These are phyloP conservation scores for Erythrophleum ivorense DNA, from an alignment of 331 rosid genomes.

Conservation along the genomic window DNA sequence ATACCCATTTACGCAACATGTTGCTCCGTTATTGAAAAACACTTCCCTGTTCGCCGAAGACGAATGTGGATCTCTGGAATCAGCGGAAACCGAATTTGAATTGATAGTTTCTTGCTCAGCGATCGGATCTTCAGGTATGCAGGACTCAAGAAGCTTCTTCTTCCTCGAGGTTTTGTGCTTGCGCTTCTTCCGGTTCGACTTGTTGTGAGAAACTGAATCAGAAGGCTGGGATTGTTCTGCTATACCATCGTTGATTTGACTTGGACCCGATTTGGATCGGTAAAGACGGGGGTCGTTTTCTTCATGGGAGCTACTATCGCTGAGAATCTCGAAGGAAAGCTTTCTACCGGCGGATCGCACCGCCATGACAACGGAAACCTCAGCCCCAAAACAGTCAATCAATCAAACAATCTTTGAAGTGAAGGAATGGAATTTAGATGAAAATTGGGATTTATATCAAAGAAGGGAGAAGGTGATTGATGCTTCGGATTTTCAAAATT, in stretches of 20 bases:
- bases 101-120: constrained; percentile 31
- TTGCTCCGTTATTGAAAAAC: constrained; percentile 20
- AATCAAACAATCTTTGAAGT: neutral
- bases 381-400: constrained; percentile 1
- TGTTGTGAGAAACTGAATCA: constrained; percentile 4
- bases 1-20: constrained; percentile 46
- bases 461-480: constrained; percentile 23
- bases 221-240: constrained; percentile 7
- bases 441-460: neutral
- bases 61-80: constrained; percentile 38
- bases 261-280: constrained; percentile 30
- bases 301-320: constrained; percentile 23
- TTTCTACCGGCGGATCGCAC: constrained; percentile 37
- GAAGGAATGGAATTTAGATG: neutral
- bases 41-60: neutral
- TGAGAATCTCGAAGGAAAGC: constrained; percentile 52
- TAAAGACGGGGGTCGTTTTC: neutral
- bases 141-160: constrained; percentile 45
- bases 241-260: neutral
- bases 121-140: constrained; percentile 55
- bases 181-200: constrained; percentile 59
- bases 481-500: neutral
- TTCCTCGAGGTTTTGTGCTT: constrained; percentile 59
- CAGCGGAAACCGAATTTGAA: constrained; percentile 33
- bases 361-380: constrained; percentile 43